A percentile compares a stretch with the other conserved stretches of the same genome.
Conservation (phyloP, 768 basidiomycete genomes). For the Psilocybe tampanensis region DNA sequence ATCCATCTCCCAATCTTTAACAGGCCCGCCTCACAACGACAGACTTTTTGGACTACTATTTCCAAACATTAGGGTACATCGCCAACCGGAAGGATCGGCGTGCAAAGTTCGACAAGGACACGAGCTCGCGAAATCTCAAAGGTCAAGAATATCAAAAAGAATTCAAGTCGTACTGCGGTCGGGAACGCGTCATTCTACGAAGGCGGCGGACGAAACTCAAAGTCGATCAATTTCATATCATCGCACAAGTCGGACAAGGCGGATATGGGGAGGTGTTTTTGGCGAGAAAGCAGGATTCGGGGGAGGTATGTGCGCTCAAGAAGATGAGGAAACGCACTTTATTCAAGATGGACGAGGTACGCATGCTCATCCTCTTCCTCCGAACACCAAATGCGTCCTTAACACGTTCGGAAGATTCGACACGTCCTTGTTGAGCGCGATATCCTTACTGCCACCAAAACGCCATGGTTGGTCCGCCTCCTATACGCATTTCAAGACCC, state of each 20-base stretch:
- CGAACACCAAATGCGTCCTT: neutral
- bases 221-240: constrained; percentile 96
- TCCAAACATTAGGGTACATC: constrained; percentile 91
- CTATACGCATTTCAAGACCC: constrained; percentile 97
- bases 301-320: constrained; percentile 96
- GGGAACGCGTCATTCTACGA: constrained; percentile 91
- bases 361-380: constrained; percentile 9
- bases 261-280: constrained; percentile 98
- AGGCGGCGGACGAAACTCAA: constrained; percentile 90
- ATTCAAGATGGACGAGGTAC: constrained; percentile 97
- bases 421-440: constrained; percentile 98
- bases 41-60: constrained; percentile 99
- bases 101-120: constrained; percentile 81
- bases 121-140: constrained; percentile 62
- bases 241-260: constrained; percentile 98
- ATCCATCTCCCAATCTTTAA: neutral
- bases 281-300: constrained; percentile 92
- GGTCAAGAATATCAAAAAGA: constrained; percentile 68
- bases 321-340: constrained; percentile 95
- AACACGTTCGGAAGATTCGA: constrained; percentile 62
- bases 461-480: constrained; percentile 93
- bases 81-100: constrained; percentile 85
- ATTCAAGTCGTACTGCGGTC: constrained; percentile 90
- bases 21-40: constrained; percentile 4
- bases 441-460: constrained; percentile 96